Base-by-base conservation (phyloP, 2,329 filamentous ascomycete species). In the Phoma sp. region DNA sequence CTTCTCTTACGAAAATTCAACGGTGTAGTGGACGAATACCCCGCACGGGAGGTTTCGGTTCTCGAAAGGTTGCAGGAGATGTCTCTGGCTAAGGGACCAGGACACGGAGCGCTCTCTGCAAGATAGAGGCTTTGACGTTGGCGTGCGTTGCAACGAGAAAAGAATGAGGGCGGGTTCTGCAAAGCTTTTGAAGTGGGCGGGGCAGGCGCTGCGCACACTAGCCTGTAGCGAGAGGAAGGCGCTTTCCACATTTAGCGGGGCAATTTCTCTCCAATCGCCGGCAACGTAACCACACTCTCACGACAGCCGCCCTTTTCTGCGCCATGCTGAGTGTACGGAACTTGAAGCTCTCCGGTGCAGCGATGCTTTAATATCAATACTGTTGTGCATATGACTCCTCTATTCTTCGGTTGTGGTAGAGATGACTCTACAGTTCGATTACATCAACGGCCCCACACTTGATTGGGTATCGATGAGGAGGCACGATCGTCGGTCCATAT, bases 1-100 rank as follows among this genome's bases (percentile, higher is more conserved):
- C 65, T 59, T 69, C 60, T 68, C 60, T 63, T 68, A 56, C 57
- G 57, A 72, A 74, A 74, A 72, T 70, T 73, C 61, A 65, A 64
- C 67, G 60, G 62, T 68, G 66, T 61, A 58, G 53, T 60, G 53
- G 47, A 61, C 58, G 59, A 66, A 64, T 73, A 73, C 73, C 73
- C 73, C 73, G 73, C 73, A 68, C 69, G 61, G 61, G 59, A 64
- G 64, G 65, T 53, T 58, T 67, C 60, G 61, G 47, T n/a, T 46
- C 36, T 57, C 53, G 52, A 57, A 53, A 51, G 50, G 58, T 57
- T 63, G 58, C 58, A 51, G 58, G 59, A 62, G 60, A 62, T 61
- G 61, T 64, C 71, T 73, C 70, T 72, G 72, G 66, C 61, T 57
- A 49, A 65, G 57, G 69, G 66, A 62, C 63, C 69, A 70, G 68